Conservation (phyloP, 352 stramenopile genomes). For the Detonula confervacea region DNA sequence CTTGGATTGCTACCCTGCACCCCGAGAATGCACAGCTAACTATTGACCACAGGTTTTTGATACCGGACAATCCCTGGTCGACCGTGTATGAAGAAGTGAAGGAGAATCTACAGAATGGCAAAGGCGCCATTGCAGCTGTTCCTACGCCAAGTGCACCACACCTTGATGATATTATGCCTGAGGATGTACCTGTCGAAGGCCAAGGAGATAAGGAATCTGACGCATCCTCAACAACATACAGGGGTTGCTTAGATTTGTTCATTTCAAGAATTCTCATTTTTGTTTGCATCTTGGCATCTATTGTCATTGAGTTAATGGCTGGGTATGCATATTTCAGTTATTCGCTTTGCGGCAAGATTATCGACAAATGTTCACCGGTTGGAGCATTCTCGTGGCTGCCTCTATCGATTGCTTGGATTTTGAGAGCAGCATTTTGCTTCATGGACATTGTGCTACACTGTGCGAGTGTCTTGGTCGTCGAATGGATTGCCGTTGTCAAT, state of each 20-base stretch:
- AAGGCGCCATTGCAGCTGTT: conserved; percentile 6
- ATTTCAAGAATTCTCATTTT: conserved; percentile 6
- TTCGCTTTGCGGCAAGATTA: conserved; percentile 8
- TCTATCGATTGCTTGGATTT: conserved; percentile 19
- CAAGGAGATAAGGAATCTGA: not conserved
- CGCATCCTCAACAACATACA: not conserved
- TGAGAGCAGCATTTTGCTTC: conserved; percentile 12
- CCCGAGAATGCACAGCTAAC: conserved; percentile 50
- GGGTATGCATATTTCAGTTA: conserved; percentile 8
- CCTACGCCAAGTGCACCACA: not conserved
- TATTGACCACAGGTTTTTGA: conserved; percentile 46
- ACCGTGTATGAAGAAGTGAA: conserved; percentile 47
- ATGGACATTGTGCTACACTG: conserved; percentile 29
- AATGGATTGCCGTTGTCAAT: conserved; percentile 5
- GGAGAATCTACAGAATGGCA: conserved; percentile 26
- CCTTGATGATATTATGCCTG: too few relatives aligned
- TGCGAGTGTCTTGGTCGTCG: conserved; percentile 24
- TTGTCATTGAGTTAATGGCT: conserved; percentile 22
- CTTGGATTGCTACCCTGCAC: conserved; percentile 56
- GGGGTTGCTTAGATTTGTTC: conserved; percentile 15
- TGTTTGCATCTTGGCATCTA: not conserved
- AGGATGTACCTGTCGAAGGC: not conserved
- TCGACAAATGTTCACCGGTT: not conserved
- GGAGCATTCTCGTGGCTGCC: conserved; percentile 26
- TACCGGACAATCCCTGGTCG: conserved; percentile 49